Base-by-base conservation (phyloP, 2,329 filamentous ascomycete genomes). In the Monilinia fructicola region DNA sequence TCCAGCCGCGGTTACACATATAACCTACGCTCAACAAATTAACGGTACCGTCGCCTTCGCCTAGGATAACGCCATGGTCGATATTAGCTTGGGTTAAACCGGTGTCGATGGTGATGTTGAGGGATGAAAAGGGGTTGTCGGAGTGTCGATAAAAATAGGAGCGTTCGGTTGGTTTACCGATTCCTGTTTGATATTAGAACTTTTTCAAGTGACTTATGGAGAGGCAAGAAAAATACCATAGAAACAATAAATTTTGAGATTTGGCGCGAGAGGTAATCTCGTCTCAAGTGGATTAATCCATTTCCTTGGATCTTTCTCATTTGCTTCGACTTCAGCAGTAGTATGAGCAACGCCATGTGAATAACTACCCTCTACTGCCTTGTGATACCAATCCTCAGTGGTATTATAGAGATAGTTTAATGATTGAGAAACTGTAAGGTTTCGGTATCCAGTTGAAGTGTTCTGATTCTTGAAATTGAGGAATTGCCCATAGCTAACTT, bases 251-350 rank as follows among this genome's bases (percentile, higher is more conserved):
- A 99, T 92, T 77, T 97, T 97, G 74, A 99, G 81, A 74, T 87
- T 91, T 0, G 95, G 94, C 1, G 95, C 94, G 26, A 92, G 83
- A 0, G 95, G 95, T 0, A 98, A 82, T 2, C 94, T 86, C 0
- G 92, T 91, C 77, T 98, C 94, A 0, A 98, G 85, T 0, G 95
- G 95, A 75, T 99, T 99, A 69, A 97, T 87, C 95, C 95, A 99
- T 76, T 96, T 99, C 60, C 81, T 82, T 2, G 86, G 87, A 70
- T 91, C 84, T n/a, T 86, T 78, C 73, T 93, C 89, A 76, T 95
- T 95, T 62, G 84, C 87, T 74, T 96, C 90, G 0, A 99, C 92
- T 78, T 96, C 90, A 12, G 84, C 84, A 9, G 81, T 82, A 0
- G 91, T 95, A 69, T 92, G 89, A 0, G 95, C 95, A 35, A 99